phyloP scores from a whole-genome alignment of 176 grass and related monocot species.

The Triticum timopheevii region DNA sequence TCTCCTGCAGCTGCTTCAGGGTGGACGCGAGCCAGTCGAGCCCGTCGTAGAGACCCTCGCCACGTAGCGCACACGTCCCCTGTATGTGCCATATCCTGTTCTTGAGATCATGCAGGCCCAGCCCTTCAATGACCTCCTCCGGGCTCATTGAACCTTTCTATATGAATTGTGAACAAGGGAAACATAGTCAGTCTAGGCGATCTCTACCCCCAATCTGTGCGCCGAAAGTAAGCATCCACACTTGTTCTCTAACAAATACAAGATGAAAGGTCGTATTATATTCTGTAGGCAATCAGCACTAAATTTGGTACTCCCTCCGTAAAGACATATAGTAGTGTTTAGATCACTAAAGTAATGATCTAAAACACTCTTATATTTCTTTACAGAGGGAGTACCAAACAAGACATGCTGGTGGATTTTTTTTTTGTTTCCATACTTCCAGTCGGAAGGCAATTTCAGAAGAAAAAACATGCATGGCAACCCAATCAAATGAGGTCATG shows the following conservation, averaged over 20 bases:
- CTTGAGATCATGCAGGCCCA: constrained; percentile 66
- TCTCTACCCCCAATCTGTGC: not conserved
- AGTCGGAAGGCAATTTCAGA: not conserved
- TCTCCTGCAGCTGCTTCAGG: constrained; percentile 67
- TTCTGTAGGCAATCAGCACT: constrained; percentile 2
- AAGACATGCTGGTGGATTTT: not conserved
- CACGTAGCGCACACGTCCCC: constrained; percentile 73
- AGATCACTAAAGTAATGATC: too few relatives aligned
- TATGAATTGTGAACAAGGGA: not conserved
- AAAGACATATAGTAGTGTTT: too few relatives aligned
- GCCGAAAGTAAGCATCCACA: not conserved
- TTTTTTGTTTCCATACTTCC: not conserved
- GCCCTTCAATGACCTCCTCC: constrained; percentile 64
- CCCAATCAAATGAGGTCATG: not conserved
- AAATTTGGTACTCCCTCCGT: not conserved
- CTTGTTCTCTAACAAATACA: not conserved
- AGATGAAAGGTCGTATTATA: not conserved
- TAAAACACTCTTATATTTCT: too few relatives aligned
- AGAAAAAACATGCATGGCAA: not conserved
- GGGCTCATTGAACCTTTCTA: constrained; percentile 85
- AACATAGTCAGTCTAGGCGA: not conserved
- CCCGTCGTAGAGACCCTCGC: constrained; percentile 89
- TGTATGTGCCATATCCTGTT: constrained; percentile 88
- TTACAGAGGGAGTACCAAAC: not conserved
- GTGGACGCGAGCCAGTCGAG: constrained; percentile 89